phyloP scores from a whole-genome alignment of 495 filamentous ascomycete species.

The Talaromyces wortmannii region DNA sequence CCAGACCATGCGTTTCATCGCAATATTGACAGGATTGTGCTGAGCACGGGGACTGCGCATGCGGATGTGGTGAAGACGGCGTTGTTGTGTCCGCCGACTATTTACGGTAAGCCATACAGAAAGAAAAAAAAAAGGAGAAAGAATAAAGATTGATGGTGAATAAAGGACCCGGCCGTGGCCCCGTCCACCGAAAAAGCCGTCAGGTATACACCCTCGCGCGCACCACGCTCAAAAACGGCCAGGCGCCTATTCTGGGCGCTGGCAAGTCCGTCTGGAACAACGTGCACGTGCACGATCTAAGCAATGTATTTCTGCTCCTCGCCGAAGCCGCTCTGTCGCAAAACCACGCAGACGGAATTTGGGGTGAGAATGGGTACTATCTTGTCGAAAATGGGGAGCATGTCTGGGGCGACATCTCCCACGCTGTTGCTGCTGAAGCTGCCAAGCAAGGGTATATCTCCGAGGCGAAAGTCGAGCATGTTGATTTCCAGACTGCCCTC shows the following conservation, averaged over 20 bases:
- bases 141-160: no score
- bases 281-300: slow-evolving; percentile 68
- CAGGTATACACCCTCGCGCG: slow-evolving; percentile 57
- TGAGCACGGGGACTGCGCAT: slow-evolving; percentile 30
- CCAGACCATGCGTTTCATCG: slow-evolving; percentile 51
- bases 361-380: slow-evolving; percentile 70
- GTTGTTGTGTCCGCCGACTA: slow-evolving; percentile 70
- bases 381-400: slow-evolving; percentile 65
- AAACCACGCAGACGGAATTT: slow-evolving; percentile 54
- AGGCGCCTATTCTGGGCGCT: slow-evolving; percentile 55
- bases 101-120: slow-evolving; percentile 49
- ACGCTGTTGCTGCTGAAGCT: slow-evolving; percentile 52
- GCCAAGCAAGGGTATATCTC: slow-evolving; percentile 58
- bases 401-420: slow-evolving; percentile 63
- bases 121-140: not conserved
- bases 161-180: slow-evolving; percentile 50
- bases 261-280: slow-evolving; percentile 68
- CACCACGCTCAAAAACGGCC: slow-evolving; percentile 50
- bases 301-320: slow-evolving; percentile 55
- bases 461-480: slow-evolving; percentile 39
- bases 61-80: slow-evolving; percentile 53
- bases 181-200: slow-evolving; percentile 58
- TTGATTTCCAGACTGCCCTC: slow-evolving; percentile 20
- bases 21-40: slow-evolving; percentile 54
- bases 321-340: slow-evolving; percentile 69